Evolutionary conservation across 495 filamentous ascomycete genomes (phyloP).

Genomic region (Echria macrotheca): DNA sequence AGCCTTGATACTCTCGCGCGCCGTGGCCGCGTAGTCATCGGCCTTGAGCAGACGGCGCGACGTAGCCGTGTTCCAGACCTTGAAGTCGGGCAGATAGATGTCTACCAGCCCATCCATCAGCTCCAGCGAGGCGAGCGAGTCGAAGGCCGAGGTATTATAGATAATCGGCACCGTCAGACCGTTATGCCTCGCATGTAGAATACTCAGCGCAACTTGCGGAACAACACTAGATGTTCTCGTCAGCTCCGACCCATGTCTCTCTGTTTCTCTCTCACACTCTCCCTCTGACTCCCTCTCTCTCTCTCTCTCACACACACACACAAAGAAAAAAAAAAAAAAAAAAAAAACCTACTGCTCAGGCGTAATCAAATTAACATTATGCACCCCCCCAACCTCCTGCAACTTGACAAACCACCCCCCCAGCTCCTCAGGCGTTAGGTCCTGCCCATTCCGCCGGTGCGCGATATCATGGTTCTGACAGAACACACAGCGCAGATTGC

Average conservation of each 20-base stretch:
- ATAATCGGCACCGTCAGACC: constrained; percentile 65
- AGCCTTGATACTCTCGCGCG: constrained; percentile 63
- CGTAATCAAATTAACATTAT: constrained; percentile 77
- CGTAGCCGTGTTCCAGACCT: constrained; percentile 59
- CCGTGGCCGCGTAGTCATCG: constrained; percentile 61
- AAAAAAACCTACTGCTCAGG: constrained; percentile 52
- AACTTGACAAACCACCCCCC: constrained; percentile 74
- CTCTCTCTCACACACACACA: too few species aligned
- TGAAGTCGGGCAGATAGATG: constrained; percentile 76
- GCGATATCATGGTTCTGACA: constrained; percentile 81
- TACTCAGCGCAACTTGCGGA: constrained; percentile 66
- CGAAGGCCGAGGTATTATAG: constrained; percentile 74
- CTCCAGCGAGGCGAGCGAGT: constrained; percentile 59
- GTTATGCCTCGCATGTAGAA: constrained; percentile 59
- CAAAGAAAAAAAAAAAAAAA: constrained; percentile 22
- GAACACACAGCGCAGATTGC: constrained; percentile 72
- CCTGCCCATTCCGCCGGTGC: constrained; percentile 65
- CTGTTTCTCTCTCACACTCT: too few species aligned
- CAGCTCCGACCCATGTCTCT: constrained; percentile 28
- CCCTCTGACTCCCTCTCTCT: too few species aligned
- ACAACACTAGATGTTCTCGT: constrained; percentile 49
- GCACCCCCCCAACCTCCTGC: constrained; percentile 62
- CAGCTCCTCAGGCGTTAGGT: constrained; percentile 70
- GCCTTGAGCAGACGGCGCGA: constrained; percentile 68
- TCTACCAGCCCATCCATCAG: constrained; percentile 70